Evolutionary conservation across 768 basidiomycete genomes (phyloP), one percentile per base, ranked within the genome.

Genomic region (Hebeloma cylindrosporum): DNA sequence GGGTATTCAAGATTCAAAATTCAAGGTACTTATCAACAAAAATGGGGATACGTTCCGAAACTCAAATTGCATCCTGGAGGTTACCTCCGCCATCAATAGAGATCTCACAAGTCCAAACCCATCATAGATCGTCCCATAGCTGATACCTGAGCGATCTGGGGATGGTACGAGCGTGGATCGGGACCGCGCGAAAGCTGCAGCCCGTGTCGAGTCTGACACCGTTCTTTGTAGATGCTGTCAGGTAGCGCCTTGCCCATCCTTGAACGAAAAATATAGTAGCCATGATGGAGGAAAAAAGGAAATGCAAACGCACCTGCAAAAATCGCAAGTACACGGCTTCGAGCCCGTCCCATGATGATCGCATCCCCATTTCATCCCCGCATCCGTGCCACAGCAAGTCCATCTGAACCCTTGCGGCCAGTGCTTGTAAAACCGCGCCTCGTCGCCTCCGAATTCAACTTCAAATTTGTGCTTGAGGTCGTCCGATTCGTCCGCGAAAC

Each of bases 321-420:
- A 69, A 53, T 69, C 65, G 46, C 67, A 71, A 36, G 66, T 64
- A 40, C 69, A 70, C 2, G 62, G 64, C 16, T 47, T 59, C 4
- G 51, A 56, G 3, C 69, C 69, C 3, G 67, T 56, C 11, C 69
- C 69, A 55, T 71, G 68, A 53, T 69, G 69, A 48, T 71, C 68
- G 38, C 69, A 69, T 26, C 68, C 67, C 27, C 49, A 66, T 7
- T 59, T 41, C 63, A 68, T 65, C 3, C 45, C 63, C 1, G 53
- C 66, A 34, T 63, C 53, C 32, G 60, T 65, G 2, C 69, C 69
- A 54, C 69, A 71, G 45, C 68, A 69, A 5, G 68, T 67, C 69
- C 67, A 71, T 40, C 68, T 49, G 33, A 69, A 69, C 5, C 52
- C 65, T 33, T 63, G 51, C 1, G 59, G 59, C 57, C 63, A 61